A percentile compares a stretch with the other conserved stretches of the same genome.
These are phyloP conservation scores for Astrothelium subdiscretum DNA, from an alignment of 495 filamentous ascomycete species.

Conservation along the genomic window DNA sequence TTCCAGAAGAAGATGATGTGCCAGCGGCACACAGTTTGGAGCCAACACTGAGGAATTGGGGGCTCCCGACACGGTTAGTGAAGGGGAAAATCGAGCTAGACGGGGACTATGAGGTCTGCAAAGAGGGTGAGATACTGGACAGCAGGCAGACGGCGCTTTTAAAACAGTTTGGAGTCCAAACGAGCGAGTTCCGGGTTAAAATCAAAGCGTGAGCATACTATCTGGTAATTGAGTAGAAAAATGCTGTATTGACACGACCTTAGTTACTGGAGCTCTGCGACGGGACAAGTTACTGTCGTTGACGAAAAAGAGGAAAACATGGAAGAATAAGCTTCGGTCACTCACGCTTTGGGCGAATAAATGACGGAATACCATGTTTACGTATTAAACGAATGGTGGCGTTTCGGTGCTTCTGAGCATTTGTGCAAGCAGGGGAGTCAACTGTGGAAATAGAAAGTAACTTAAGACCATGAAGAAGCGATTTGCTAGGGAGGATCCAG, in stretches of 20 bases:
- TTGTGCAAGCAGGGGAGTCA: too few relatives aligned
- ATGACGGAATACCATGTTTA: not conserved
- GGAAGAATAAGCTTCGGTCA: not conserved
- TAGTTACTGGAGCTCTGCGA: slow-evolving; percentile 51
- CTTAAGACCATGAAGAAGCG: not conserved
- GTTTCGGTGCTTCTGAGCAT: too few relatives aligned
- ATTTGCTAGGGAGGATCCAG: not conserved
- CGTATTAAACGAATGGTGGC: not conserved
- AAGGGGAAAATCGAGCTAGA: slow-evolving; percentile 82
- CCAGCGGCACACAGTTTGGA: slow-evolving; percentile 78
- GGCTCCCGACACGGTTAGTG: slow-evolving; percentile 74
- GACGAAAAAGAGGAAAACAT: slow-evolving; percentile 35
- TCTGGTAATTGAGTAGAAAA: not conserved
- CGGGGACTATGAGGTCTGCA: slow-evolving; percentile 62
- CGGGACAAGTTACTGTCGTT: slow-evolving; percentile 48
- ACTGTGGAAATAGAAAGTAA: too few relatives aligned
- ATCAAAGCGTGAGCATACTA: slow-evolving; percentile 46
- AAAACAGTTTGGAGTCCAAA: slow-evolving; percentile 84
- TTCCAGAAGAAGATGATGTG: slow-evolving; percentile 68
- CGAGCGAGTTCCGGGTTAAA: slow-evolving; percentile 76
- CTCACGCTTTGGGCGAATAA: not conserved
- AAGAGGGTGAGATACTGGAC: slow-evolving; percentile 70
- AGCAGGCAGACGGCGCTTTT: slow-evolving; percentile 80
- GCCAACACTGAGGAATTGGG: slow-evolving; percentile 72
- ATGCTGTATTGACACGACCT: slow-evolving; percentile 8